Evolutionary conservation across 2,329 filamentous ascomycete genomes (phyloP).

Genomic region (Dendryphion nanum): DNA sequence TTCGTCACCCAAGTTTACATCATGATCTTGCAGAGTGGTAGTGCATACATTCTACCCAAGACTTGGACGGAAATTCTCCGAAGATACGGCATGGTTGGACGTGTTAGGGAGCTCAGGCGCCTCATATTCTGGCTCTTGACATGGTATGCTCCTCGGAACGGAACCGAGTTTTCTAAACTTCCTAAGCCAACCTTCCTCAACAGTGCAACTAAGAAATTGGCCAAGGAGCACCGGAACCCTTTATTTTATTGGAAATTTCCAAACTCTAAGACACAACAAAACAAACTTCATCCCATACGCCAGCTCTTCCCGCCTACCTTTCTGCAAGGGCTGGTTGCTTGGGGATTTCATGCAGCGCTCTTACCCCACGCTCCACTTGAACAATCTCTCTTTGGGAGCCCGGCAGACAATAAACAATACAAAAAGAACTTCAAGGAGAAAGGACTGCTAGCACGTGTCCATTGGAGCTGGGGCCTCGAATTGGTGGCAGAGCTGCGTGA

Average conservation of each 20-base stretch:
- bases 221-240: constrained; percentile 4
- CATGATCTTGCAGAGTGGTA: constrained; percentile 46
- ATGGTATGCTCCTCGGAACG: constrained; percentile 34
- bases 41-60: constrained; percentile 39
- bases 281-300: constrained; percentile 24
- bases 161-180: constrained; percentile 14
- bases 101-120: constrained; percentile 52
- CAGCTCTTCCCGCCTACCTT: constrained; percentile 22
- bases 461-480: constrained; percentile 30
- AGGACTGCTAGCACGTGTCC: constrained; percentile 13
- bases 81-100: constrained; percentile 57
- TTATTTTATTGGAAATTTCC: constrained; percentile 19
- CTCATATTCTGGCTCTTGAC: constrained; percentile 53
- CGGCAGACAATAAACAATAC: constrained; percentile 23
- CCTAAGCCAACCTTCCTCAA: constrained; percentile 23
- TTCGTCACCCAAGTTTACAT: constrained; percentile 51
- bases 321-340: constrained; percentile 30
- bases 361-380: constrained; percentile 22
- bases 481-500: constrained; percentile 28
- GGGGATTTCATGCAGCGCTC: constrained; percentile 33
- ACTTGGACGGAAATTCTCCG: constrained; percentile 60
- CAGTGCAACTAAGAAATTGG: constrained; percentile 17
- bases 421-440: constrained; percentile 17
- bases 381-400: constrained; percentile 18
- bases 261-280: constrained; percentile 4